Base-by-base conservation (phyloP, 2,329 filamentous ascomycete genomes). In the Aureobasidium lini region DNA sequence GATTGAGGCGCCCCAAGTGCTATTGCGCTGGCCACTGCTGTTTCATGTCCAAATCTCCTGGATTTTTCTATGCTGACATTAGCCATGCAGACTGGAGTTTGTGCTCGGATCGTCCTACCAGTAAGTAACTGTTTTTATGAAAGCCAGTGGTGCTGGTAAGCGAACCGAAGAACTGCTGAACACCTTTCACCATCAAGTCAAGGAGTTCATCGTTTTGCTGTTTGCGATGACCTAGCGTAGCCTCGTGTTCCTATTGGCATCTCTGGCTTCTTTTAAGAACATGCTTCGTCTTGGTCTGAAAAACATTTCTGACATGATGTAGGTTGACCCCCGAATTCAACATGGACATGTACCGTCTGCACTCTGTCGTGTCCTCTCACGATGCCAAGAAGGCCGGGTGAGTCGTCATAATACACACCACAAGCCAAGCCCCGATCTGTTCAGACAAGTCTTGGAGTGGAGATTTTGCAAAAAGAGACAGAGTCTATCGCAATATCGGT, bases 321-420 rank as follows among this genome's bases (percentile, higher is more conserved):
- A 69, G n/a, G 68, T 83, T 73, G 32, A 76, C 73, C 18, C 67
- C 76, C 16, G 73, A 79, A 43, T 97, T 96, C 76, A 84, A 86
- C 62, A 94, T 96, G 89, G 93, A 97, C 71, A 76, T 95, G 36
- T 93, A 92, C 76, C 85, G 88, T 69, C 72, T 97, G 64, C 82
- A 81, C 47, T 83, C 83, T 3, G 74, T 89, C 57, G 83, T 88
- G 5, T 86, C 86, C 13, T 85, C 91, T 74, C 85, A 92, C 70
- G 86, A 94, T 69, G 90, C 91, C 15, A 90, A 91, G 75, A 94
- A 90, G 75, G 92, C 93, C 0, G 93, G 49, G 34, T 36, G 13
- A 36, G 34, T 36, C 34, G 23, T 23, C 23, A 23, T 2, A 23
- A 23, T 2, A 23, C 23, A 23, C 23, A 23, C 23, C 23, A 23